phyloP scores from a whole-genome alignment of 2,329 filamentous ascomycete species.

The Pseudocercospora vitis region DNA sequence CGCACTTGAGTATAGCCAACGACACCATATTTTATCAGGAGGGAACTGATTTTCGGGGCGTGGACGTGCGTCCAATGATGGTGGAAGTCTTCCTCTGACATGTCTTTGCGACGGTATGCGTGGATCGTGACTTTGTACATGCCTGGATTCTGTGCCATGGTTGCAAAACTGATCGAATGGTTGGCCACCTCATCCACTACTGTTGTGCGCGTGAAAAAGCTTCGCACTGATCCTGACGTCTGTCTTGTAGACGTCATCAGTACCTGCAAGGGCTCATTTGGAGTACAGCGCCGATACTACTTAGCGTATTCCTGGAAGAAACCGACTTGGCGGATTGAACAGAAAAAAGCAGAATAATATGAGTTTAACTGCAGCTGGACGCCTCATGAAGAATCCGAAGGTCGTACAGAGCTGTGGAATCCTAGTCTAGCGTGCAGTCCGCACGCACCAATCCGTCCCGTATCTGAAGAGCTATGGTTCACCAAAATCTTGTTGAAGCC shows the following conservation, averaged over 20 bases:
- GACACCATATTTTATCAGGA: slow-evolving; percentile 20
- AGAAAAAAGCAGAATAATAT: background rate
- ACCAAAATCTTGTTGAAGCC: background rate
- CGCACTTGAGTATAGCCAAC: slow-evolving; percentile 22
- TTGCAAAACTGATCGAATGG: background rate
- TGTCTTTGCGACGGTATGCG: slow-evolving; percentile 18
- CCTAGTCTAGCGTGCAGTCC: background rate
- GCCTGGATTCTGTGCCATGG: slow-evolving; percentile 6
- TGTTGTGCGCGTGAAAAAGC: background rate
- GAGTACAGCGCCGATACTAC: too few species aligned
- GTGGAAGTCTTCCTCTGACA: slow-evolving; percentile 23
- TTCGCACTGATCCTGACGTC: background rate
- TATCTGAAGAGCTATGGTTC: background rate
- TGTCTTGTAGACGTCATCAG: slow-evolving; percentile 9
- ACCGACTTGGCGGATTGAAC: background rate
- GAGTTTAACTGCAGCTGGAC: background rate
- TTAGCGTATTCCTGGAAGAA: background rate
- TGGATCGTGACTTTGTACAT: slow-evolving; percentile 20
- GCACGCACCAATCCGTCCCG: background rate
- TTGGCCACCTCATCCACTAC: background rate
- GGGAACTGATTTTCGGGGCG: slow-evolving; percentile 20
- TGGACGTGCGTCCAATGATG: slow-evolving; percentile 23
- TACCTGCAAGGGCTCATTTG: background rate
- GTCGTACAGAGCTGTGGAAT: background rate
- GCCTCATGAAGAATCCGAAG: background rate